Evolutionary conservation across 345 rosid genomes (phyloP).

Genomic region (Eutrema heterophyllum): DNA sequence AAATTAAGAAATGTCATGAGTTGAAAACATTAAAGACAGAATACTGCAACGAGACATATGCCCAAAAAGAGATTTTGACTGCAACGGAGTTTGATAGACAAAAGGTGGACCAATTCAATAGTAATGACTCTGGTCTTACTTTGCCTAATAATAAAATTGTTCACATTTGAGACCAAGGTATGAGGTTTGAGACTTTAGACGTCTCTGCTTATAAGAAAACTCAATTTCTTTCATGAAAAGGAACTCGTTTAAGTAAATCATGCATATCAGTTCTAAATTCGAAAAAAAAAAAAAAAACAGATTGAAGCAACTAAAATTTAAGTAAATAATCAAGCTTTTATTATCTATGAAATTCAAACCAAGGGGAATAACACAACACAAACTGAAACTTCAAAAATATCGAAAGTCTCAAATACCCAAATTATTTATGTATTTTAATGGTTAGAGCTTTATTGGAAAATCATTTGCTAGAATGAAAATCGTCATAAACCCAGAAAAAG

Average conservation of each 20-base stretch:
- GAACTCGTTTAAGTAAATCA: too few relatives aligned
- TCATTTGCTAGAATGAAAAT: background rate
- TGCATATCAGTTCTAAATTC: too few relatives aligned
- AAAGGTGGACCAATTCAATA: background rate
- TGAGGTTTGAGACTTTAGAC: too few relatives aligned
- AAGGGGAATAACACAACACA: background rate
- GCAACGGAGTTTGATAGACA: background rate
- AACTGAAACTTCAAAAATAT: background rate
- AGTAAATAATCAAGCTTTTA: background rate
- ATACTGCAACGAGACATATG: background rate
- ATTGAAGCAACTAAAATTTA: background rate
- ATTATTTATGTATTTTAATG: background rate
- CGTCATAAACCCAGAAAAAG: background rate
- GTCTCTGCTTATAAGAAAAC: background rate
- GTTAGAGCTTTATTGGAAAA: background rate
- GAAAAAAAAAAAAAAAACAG: too few relatives aligned
- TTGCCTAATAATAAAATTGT: too few relatives aligned
- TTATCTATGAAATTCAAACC: background rate
- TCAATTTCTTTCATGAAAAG: background rate
- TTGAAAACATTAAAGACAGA: background rate
- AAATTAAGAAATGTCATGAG: background rate
- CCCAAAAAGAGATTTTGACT: background rate
- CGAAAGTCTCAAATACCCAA: background rate
- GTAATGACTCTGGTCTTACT: too few relatives aligned
- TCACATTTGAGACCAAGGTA: too few relatives aligned